Conservation (phyloP, 805 yeast species). For the Lachancea nothofagi region DNA sequence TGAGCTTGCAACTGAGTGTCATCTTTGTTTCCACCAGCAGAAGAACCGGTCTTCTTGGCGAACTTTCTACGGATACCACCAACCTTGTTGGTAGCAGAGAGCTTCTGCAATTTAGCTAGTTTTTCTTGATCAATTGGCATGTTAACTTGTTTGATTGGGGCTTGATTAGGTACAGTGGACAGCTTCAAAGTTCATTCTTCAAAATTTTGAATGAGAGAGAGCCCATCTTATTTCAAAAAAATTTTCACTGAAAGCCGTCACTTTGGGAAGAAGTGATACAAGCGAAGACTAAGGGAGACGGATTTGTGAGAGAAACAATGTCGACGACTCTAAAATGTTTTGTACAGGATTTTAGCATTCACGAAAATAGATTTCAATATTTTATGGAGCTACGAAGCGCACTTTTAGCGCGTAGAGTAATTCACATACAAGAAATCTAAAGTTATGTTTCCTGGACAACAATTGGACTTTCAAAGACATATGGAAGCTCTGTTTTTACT, state of each 20-base stretch:
- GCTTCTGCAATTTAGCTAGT: conserved; percentile 83
- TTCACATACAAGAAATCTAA: no score
- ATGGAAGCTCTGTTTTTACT: no score
- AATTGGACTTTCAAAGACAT: no score
- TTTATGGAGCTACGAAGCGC: no score
- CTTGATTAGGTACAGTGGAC: background rate
- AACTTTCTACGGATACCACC: conserved; percentile 89
- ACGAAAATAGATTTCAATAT: no score
- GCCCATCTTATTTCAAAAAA: conserved; percentile 1
- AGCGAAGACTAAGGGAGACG: no score
- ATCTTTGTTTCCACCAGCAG: conserved; percentile 62
- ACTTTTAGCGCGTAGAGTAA: no score
- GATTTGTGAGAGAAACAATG: no score
- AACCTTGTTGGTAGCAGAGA: conserved; percentile 69
- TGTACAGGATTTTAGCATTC: no score
- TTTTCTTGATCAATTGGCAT: conserved; percentile 94
- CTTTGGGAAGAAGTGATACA: conserved; percentile 5
- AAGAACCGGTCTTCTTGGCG: conserved; percentile 53
- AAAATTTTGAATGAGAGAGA: background rate
- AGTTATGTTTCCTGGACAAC: no score
- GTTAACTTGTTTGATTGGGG: conserved; percentile 12
- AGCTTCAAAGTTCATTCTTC: background rate
- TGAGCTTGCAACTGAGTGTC: conserved; percentile 88
- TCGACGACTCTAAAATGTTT: no score
- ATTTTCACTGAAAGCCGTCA: conserved; percentile 2